A percentile compares a stretch with the other conserved stretches of the same genome.
These are phyloP conservation scores for Hypoxylon lienhwacheense DNA, from an alignment of 495 filamentous ascomycete genomes.

Conservation along the genomic window DNA sequence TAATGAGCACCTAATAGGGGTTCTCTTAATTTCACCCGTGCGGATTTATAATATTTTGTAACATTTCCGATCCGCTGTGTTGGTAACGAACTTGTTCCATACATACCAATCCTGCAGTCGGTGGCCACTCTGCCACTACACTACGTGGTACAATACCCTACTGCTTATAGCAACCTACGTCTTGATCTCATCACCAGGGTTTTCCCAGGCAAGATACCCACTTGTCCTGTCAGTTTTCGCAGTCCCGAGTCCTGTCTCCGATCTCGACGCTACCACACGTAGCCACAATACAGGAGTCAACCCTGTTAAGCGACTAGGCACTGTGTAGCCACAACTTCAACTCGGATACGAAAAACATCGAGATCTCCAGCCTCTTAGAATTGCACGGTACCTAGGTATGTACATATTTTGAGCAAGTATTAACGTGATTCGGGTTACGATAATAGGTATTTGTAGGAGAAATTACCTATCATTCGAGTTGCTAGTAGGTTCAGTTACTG, in stretches of 20 bases:
- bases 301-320: constrained; percentile 15
- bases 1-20: constrained; percentile 3
- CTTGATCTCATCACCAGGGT: constrained; percentile 14
- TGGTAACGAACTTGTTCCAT: constrained; percentile 28
- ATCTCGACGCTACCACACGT: constrained; percentile 22
- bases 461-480: background rate
- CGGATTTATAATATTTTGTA: background rate
- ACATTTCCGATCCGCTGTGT: constrained; percentile 23
- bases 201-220: constrained; percentile 19
- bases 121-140: no score
- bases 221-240: constrained; percentile 31
- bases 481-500: background rate
- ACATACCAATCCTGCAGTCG: constrained; percentile 10
- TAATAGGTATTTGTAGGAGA: background rate
- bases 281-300: constrained; percentile 9
- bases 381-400: no score
- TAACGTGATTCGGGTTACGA: background rate
- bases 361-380: no score
- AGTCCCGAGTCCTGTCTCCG: constrained; percentile 19
- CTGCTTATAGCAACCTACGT: constrained; percentile 2
- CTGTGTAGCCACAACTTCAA: constrained; percentile 11
- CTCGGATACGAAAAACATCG: constrained; percentile 2
- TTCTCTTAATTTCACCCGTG: constrained; percentile 1
- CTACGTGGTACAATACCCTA: constrained; percentile 5
- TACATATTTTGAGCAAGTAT: no score